These are phyloP conservation scores for Neostapfia colusana DNA, from an alignment of 176 grass and related monocot genomes.

Conservation along the genomic window DNA sequence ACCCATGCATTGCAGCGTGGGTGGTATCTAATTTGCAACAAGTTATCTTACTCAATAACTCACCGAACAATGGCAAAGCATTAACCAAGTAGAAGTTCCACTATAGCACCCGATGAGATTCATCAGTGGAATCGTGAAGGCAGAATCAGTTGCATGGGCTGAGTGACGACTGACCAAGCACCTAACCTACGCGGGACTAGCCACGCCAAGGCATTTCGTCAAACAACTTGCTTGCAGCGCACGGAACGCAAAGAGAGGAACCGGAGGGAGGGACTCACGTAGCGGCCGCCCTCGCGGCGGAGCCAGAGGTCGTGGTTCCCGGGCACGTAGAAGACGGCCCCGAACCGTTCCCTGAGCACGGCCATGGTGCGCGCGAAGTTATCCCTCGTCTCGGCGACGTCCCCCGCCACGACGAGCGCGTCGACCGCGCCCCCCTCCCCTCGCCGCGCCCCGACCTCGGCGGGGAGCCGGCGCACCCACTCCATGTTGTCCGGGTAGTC, in stretches of 20 bases:
- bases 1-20: background rate
- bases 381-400: slow-evolving; percentile 75
- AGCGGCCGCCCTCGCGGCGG: slow-evolving; percentile 67
- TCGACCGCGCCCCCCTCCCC: slow-evolving; percentile 19
- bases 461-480: slow-evolving; percentile 74
- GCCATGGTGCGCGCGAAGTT: slow-evolving; percentile 75
- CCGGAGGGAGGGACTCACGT: slow-evolving; percentile 51
- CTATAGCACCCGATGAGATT: background rate
- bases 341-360: slow-evolving; percentile 61
- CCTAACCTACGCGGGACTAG: background rate
- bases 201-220: slow-evolving; percentile 39
- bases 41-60: slow-evolving; percentile 10
- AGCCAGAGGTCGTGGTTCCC: slow-evolving; percentile 98
- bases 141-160: background rate
- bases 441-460: background rate
- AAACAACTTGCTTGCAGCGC: slow-evolving; percentile 39
- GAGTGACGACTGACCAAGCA: background rate
- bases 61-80: background rate
- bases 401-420: slow-evolving; percentile 85
- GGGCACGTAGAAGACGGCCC: slow-evolving; percentile 74
- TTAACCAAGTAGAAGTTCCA: background rate
- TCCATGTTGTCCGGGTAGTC: slow-evolving; percentile 95
- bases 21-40: background rate
- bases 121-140: background rate
- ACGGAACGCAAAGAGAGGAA: background rate